phyloP scores from a whole-genome alignment of 164 flowering plant species.

The Vitis cinerea region DNA sequence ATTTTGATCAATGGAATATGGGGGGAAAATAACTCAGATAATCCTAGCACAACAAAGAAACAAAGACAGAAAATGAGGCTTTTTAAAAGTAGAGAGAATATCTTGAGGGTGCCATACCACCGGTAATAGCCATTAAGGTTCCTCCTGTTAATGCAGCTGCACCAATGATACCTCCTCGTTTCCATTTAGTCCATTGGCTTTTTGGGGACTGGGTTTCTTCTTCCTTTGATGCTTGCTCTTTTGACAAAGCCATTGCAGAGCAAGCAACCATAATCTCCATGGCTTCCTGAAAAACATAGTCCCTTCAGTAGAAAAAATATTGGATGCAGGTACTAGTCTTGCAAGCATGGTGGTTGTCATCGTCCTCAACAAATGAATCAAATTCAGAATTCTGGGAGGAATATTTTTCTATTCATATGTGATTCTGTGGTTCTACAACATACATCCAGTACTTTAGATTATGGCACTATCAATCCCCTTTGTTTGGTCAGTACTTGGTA shows the following conservation, averaged over 20 bases:
- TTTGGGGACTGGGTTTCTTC: constrained; percentile 44
- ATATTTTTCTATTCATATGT: too few species aligned
- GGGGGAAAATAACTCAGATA: too few species aligned
- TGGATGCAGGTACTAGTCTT: not conserved
- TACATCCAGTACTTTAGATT: not conserved
- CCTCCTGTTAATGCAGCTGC: constrained; percentile 99
- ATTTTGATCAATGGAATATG: too few species aligned
- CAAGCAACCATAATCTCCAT: constrained; percentile 88
- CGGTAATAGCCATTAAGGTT: constrained; percentile 93
- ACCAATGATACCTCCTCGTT: constrained; percentile 98
- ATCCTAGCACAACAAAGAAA: too few species aligned
- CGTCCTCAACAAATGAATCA: not conserved
- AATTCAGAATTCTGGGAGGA: too few species aligned
- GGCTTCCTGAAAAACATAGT: constrained; percentile 66
- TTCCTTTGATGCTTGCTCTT: constrained; percentile 47
- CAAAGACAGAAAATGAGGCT: too few species aligned
- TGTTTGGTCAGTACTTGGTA: not conserved
- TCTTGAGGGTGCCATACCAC: constrained; percentile 51
- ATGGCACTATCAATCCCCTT: not conserved
- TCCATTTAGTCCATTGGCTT: constrained; percentile 81
- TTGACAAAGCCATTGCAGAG: constrained; percentile 81
- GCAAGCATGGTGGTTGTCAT: not conserved
- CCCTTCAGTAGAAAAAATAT: not conserved
- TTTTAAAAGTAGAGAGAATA: not conserved
- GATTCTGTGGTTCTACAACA: too few species aligned